These are phyloP conservation scores for Arachis stenosperma DNA, from an alignment of 306 rosid genomes.

Conservation along the genomic window DNA sequence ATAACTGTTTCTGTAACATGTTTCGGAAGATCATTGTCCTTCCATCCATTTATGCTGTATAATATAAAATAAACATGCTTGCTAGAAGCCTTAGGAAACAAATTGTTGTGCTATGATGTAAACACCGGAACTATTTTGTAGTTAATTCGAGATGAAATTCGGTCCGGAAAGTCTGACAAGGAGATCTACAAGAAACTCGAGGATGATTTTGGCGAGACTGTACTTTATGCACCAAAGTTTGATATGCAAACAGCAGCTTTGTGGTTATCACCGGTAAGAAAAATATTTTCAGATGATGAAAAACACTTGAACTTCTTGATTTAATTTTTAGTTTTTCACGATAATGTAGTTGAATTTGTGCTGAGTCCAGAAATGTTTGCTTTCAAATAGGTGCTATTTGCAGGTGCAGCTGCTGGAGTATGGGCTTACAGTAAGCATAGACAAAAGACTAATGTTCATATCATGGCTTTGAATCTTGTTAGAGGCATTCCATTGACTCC, in stretches of 20 bases:
- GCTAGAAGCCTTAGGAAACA: slow-evolving; percentile 13
- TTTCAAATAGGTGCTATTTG: slow-evolving; percentile 46
- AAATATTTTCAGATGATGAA: slow-evolving; percentile 11
- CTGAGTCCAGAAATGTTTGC: slow-evolving; percentile 39
- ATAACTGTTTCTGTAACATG: slow-evolving; percentile 4
- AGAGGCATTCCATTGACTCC: slow-evolving; percentile 69
- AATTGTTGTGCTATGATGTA: slow-evolving; percentile 18
- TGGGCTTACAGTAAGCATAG: slow-evolving; percentile 76
- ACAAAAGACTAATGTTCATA: slow-evolving; percentile 70
- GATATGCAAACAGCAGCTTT: slow-evolving; percentile 94
- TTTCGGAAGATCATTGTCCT: slow-evolving; percentile 19
- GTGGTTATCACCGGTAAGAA: slow-evolving; percentile 82
- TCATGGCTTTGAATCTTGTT: slow-evolving; percentile 81
- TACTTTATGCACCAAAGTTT: slow-evolving; percentile 84
- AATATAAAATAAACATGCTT: neutral
- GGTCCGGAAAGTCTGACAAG: slow-evolving; percentile 71
- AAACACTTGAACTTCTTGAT: slow-evolving; percentile 13
- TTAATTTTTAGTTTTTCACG: slow-evolving; percentile 27
- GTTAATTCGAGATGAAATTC: slow-evolving; percentile 94
- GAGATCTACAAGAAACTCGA: slow-evolving; percentile 84
- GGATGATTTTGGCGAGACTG: slow-evolving; percentile 81
- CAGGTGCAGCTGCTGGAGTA: slow-evolving; percentile 64
- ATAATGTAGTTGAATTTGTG: slow-evolving; percentile 2
- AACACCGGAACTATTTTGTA: slow-evolving; percentile 42
- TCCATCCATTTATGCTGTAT: slow-evolving; percentile 1